Percentiles rank a stretch among this genome's conserved stretches.
phyloP scores from a whole-genome alignment of 2,329 filamentous ascomycete species.

The Tolypocladium ophioglossoides region DNA sequence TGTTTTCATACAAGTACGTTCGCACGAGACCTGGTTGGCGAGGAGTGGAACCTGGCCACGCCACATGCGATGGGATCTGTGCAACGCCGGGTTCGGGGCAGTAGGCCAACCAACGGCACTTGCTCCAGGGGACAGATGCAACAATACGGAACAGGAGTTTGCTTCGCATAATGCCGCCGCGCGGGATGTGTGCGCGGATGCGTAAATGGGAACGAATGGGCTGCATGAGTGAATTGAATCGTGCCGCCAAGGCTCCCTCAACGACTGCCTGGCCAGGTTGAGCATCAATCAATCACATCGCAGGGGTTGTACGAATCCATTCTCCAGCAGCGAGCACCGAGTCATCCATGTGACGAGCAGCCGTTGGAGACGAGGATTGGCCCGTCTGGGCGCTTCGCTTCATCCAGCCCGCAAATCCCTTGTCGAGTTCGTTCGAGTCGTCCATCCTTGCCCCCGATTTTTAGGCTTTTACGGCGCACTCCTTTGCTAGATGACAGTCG shows the following conservation, averaged over 20 bases:
- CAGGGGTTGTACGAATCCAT: background rate
- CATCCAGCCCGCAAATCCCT: too few species aligned
- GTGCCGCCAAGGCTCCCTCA: background rate
- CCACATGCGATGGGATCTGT: background rate
- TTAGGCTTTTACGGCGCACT: background rate
- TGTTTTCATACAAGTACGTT: background rate
- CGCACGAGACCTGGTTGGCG: background rate
- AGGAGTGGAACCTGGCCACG: constrained; percentile 3
- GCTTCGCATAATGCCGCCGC: background rate
- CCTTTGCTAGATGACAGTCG: too few species aligned
- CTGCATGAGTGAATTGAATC: background rate
- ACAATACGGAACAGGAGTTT: background rate
- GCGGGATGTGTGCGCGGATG: background rate
- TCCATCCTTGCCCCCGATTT: background rate
- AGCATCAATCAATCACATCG: too few species aligned
- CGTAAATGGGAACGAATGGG: background rate
- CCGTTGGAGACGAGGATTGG: background rate
- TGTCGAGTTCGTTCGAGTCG: too few species aligned
- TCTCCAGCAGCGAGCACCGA: background rate
- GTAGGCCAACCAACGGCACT: background rate
- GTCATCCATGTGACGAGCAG: background rate
- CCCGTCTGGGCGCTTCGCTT: background rate
- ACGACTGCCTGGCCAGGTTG: background rate
- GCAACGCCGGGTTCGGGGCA: background rate
- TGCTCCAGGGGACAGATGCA: too few species aligned